Evolutionary conservation across 2,329 filamentous ascomycete species (phyloP).

Genomic region (Drechslerella stenobrocha): DNA sequence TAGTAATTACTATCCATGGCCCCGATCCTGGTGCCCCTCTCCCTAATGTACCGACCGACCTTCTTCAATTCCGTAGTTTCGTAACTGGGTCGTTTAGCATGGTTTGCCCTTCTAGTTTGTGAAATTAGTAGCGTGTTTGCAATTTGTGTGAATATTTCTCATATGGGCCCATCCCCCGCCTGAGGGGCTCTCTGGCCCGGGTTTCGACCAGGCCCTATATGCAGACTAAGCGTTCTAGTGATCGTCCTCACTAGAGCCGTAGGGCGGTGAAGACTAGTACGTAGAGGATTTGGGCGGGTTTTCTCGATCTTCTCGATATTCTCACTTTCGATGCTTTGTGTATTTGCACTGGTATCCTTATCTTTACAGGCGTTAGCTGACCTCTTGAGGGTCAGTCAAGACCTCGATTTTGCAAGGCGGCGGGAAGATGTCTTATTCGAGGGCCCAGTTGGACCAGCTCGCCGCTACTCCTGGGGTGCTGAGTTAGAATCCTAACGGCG

Average conservation of each 20-base stretch:
- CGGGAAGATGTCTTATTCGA: too few relatives aligned
- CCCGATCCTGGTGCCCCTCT: too few relatives aligned
- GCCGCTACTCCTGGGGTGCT: too few relatives aligned
- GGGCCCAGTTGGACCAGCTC: too few relatives aligned
- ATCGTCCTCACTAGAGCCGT: not conserved
- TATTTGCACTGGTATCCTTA: too few relatives aligned
- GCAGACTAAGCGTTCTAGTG: not conserved
- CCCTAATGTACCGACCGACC: too few relatives aligned
- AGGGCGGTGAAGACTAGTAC: not conserved
- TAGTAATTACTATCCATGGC: too few relatives aligned
- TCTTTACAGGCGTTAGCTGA: too few relatives aligned
- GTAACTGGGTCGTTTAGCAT: constrained; percentile 2
- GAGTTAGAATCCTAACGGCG: too few relatives aligned
- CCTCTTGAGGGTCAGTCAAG: too few relatives aligned
- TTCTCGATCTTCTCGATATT: not conserved
- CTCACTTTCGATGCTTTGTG: too few relatives aligned
- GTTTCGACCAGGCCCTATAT: constrained; percentile 2
- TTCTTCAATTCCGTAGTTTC: not conserved
- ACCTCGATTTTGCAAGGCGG: too few relatives aligned
- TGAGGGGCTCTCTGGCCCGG: not conserved
- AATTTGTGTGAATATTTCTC: not conserved
- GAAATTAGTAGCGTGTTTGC: not conserved
- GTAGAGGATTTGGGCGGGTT: not conserved
- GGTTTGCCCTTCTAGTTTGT: not conserved
- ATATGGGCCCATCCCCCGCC: not conserved